These are phyloP conservation scores for Trichophyton benhamiae DNA, from an alignment of 2,329 filamentous ascomycete genomes.

Conservation along the genomic window DNA sequence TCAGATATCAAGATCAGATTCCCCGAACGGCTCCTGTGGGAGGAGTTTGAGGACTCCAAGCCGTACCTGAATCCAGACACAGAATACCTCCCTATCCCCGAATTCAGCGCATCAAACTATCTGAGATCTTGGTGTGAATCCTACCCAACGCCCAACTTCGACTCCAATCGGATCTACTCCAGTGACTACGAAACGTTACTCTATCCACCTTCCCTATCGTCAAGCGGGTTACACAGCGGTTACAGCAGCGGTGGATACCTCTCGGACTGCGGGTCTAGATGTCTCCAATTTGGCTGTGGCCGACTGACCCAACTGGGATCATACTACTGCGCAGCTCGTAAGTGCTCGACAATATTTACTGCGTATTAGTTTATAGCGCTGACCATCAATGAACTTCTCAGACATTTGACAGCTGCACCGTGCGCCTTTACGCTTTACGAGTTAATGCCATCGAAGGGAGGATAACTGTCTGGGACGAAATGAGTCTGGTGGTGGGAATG, in stretches of 20 bases:
- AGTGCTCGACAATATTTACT: not conserved
- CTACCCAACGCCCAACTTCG: not conserved
- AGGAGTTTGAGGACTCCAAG: not conserved
- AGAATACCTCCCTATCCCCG: not conserved
- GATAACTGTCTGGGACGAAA: not conserved
- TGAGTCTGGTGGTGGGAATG: not conserved
- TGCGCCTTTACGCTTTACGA: not conserved
- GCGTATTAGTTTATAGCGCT: not conserved
- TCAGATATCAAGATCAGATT: not conserved
- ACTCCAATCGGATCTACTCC: not conserved
- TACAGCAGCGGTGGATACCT: not conserved
- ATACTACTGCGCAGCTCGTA: not conserved
- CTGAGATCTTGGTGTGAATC: not conserved
- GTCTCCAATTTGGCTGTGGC: not conserved
- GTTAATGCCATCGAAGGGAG: not conserved
- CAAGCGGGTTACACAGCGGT: not conserved
- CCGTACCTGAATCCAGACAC: not conserved
- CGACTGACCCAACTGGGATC: not conserved
- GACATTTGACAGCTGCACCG: not conserved
- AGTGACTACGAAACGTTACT: not conserved
- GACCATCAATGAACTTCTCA: not conserved
- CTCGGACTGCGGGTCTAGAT: not conserved
- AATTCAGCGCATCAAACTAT: not conserved
- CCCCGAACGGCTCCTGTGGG: not conserved
- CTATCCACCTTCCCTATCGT: not conserved